A percentile compares a stretch with the other conserved stretches of the same genome.
These are phyloP conservation scores for Pseudomonodictys pantanalensis DNA, from an alignment of 495 filamentous ascomycete genomes.

Conservation along the genomic window DNA sequence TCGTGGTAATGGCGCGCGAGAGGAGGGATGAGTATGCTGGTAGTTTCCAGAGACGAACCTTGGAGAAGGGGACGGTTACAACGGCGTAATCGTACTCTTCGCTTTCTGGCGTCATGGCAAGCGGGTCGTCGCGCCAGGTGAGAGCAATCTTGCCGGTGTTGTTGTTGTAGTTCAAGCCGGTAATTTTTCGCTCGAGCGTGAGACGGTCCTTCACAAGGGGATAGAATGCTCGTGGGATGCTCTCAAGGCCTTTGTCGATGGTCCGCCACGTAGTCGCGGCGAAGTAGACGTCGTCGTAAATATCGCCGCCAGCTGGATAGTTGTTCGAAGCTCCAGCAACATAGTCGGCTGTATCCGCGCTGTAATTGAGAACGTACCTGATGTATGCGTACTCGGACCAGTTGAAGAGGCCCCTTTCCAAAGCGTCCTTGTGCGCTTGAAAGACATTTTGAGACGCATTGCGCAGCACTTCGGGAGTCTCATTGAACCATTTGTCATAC, in stretches of 20 bases:
- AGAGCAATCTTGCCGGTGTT: constrained; percentile 23
- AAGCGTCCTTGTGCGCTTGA: constrained; percentile 56
- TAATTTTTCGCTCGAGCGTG: constrained; percentile 16
- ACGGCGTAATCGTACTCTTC: constrained; percentile 64
- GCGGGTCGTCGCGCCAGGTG: constrained; percentile 23
- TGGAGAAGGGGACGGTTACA: constrained; percentile 60
- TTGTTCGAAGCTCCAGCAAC: constrained; percentile 37
- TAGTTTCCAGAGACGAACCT: constrained; percentile 44
- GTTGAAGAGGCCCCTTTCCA: constrained; percentile 46
- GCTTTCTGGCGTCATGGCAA: constrained; percentile 22
- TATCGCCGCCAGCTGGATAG: constrained; percentile 28
- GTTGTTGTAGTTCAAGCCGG: constrained; percentile 45
- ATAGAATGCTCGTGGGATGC: constrained; percentile 59
- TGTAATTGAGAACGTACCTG: constrained; percentile 53
- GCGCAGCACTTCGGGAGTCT: constrained; percentile 39
- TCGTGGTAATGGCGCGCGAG: constrained; percentile 56
- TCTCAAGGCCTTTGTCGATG: constrained; percentile 62
- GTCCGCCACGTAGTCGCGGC: constrained; percentile 58
- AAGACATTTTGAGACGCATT: constrained; percentile 59
- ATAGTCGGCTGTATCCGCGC: constrained; percentile 55
- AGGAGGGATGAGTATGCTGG: constrained; percentile 51
- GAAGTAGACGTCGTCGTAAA: constrained; percentile 59
- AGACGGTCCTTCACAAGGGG: constrained; percentile 56
- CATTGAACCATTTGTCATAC: constrained; percentile 34
- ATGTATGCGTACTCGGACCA: constrained; percentile 65